Evolutionary conservation across 371 early-diverging fungal species (phyloP).

Genomic region (Actinomortierella ambigua): DNA sequence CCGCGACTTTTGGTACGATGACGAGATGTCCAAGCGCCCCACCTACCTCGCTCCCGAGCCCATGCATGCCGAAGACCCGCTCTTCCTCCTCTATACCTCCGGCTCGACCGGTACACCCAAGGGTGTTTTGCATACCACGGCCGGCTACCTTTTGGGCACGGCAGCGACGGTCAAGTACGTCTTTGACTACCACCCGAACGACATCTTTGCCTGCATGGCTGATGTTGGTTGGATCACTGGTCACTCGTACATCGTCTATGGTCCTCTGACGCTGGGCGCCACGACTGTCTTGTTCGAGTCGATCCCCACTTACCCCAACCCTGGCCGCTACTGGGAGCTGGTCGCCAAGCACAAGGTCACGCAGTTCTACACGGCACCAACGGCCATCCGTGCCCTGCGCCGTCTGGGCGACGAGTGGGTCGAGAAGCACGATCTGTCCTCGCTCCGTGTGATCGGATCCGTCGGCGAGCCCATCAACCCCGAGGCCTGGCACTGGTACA

Average conservation of each 20-base stretch:
- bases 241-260: conserved; percentile 93
- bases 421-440: conserved; percentile 71
- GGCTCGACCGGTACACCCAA: conserved; percentile 97
- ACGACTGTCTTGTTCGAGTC: conserved; percentile 95
- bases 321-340: conserved; percentile 84
- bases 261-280: conserved; percentile 88
- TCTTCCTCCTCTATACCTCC: conserved; percentile 97
- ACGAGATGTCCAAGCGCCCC: conserved; percentile 74
- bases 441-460: conserved; percentile 91
- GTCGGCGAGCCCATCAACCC: conserved; percentile 99
- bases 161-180: conserved; percentile 86
- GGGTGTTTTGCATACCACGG: conserved; percentile 92
- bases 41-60: conserved; percentile 81
- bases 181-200: conserved; percentile 88
- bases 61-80: conserved; percentile 92
- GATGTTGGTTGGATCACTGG: conserved; percentile 88
- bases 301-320: conserved; percentile 84
- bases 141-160: conserved; percentile 94
- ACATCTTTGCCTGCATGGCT: conserved; percentile 86
- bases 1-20: conserved; percentile 91
- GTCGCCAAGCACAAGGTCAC: conserved; percentile 90
- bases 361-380: conserved; percentile 99
- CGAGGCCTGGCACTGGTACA: conserved; percentile 98
- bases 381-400: conserved; percentile 94
- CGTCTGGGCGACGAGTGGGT: conserved; percentile 87